phyloP scores from a whole-genome alignment of 2,329 filamentous ascomycete species.

The Cordyceps cateniannulata region DNA sequence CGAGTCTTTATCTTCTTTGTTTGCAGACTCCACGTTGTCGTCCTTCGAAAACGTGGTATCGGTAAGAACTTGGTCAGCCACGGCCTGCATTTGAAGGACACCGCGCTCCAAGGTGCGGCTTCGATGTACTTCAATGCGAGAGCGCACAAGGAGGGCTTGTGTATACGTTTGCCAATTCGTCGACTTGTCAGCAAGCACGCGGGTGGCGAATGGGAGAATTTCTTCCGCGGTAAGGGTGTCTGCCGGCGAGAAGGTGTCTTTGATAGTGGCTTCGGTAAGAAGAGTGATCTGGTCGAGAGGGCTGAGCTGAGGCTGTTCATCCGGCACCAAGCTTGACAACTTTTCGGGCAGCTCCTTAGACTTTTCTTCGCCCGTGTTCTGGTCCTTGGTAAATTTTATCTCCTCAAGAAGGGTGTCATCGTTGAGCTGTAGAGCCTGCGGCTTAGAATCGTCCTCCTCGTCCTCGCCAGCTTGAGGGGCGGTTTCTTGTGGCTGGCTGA shows the following conservation, averaged over 20 bases:
- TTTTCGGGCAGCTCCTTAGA: constrained; percentile 47
- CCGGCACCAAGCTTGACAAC: constrained; percentile 62
- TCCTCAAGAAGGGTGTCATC: constrained; percentile 89
- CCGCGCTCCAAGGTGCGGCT: constrained; percentile 85
- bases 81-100: constrained; percentile 85
- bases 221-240: constrained; percentile 90
- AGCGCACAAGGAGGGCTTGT: constrained; percentile 82
- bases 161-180: constrained; percentile 99
- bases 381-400: constrained; percentile 66
- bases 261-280: constrained; percentile 79
- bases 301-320: constrained; percentile 73
- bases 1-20: constrained; percentile 19
- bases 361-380: constrained; percentile 31
- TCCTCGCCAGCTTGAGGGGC: constrained; percentile 9
- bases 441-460: constrained; percentile 32
- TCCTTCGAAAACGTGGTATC: constrained; percentile 53
- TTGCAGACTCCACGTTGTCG: constrained; percentile 22
- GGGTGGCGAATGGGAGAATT: constrained; percentile 81
- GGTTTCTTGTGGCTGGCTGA: constrained; percentile 48
- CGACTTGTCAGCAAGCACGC: constrained; percentile 80
- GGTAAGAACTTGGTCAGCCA: constrained; percentile 90
- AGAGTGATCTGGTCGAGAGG: constrained; percentile 87
- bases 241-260: constrained; percentile 75
- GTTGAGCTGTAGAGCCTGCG: constrained; percentile 71
- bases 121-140: constrained; percentile 80